Percentiles rank a stretch among this genome's conserved stretches.
phyloP scores from a whole-genome alignment of 345 rosid genomes.

The Melaleuca alternifolia region DNA sequence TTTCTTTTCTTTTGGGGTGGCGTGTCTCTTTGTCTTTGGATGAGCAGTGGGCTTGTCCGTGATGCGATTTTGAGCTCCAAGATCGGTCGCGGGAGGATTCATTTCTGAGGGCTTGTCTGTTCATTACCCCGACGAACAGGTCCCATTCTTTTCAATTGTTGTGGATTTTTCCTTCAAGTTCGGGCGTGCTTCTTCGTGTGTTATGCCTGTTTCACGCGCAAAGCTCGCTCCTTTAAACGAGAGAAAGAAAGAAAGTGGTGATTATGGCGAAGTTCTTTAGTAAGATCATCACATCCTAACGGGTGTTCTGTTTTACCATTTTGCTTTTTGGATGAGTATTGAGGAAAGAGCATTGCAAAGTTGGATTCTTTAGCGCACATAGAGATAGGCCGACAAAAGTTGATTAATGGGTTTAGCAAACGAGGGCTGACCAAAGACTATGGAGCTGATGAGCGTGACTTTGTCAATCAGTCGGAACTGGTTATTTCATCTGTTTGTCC shows the following conservation, averaged over 20 bases:
- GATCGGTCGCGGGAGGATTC: not conserved
- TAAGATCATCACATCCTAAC: not conserved
- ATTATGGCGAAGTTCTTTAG: not conserved
- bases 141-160: not conserved
- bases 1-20: not conserved
- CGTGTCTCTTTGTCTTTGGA: not conserved
- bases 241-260: not conserved
- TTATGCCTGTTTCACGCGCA: not conserved
- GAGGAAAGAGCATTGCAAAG: not conserved
- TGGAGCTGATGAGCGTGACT: not conserved
- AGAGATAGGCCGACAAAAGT: not conserved
- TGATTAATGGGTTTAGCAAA: not conserved
- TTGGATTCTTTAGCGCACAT: not conserved
- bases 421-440: not conserved
- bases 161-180: not conserved
- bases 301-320: not conserved
- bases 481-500: not conserved
- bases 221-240: not conserved
- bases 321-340: not conserved
- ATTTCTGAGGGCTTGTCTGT: not conserved
- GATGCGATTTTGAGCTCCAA: slow-evolving; percentile 1
- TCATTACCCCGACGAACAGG: slow-evolving; percentile 1
- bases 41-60: not conserved
- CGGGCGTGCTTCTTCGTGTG: not conserved
- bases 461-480: not conserved